phyloP scores from a whole-genome alignment of 768 basidiomycete species.

The Tricholoma sp. region DNA sequence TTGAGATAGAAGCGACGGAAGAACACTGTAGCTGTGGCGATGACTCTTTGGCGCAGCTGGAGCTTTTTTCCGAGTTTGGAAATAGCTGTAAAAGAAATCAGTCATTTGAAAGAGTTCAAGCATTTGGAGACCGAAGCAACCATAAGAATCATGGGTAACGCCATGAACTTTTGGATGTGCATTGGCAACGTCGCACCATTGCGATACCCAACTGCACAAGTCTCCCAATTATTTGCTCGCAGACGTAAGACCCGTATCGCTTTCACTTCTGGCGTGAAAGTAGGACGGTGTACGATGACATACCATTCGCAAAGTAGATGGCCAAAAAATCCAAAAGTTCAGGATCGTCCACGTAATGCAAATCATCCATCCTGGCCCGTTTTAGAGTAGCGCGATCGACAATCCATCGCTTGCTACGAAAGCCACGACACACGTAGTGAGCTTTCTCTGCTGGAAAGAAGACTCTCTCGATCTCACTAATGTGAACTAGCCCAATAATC shows the following conservation, averaged over 20 bases:
- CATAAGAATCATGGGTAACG: no score
- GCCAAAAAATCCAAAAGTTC: constrained; percentile 76
- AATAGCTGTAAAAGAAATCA: constrained; percentile 48
- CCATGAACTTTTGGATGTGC: no score
- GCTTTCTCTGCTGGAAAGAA: constrained; percentile 6
- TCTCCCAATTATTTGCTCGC: neutral
- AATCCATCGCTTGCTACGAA: constrained; percentile 82
- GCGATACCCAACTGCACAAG: neutral
- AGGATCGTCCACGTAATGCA: constrained; percentile 72
- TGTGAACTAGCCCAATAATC: constrained; percentile 94
- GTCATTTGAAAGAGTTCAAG: neutral
- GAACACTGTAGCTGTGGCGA: constrained; percentile 92
- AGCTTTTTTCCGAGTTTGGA: constrained; percentile 84
- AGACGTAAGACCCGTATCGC: neutral
- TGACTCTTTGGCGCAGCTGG: constrained; percentile 79
- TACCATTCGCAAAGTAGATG: constrained; percentile 88
- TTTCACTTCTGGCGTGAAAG: neutral
- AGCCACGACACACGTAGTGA: constrained; percentile 4
- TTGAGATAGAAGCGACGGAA: constrained; percentile 97
- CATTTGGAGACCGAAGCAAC: no score
- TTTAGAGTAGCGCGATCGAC: constrained; percentile 73
- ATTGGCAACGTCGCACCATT: no score
- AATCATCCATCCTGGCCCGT: constrained; percentile 72
- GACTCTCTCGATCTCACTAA: constrained; percentile 50
- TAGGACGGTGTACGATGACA: constrained; percentile 6